Conservation (phyloP, 2,329 filamentous ascomycete genomes). For the Bipolaris gigantea region DNA sequence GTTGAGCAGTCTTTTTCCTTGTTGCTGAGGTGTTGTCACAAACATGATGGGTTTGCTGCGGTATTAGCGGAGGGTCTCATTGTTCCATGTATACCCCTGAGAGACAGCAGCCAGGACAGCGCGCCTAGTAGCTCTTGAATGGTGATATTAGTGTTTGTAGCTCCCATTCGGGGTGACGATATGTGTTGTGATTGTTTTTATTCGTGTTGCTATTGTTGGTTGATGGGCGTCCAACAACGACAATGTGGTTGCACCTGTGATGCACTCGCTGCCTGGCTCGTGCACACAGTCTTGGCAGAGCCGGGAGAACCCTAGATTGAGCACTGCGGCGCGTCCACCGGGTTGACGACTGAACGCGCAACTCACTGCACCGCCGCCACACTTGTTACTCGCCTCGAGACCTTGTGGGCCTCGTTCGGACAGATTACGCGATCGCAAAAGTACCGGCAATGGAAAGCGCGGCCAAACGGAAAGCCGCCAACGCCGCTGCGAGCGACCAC, state of each 20-base stretch:
- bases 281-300: conserved; percentile 14
- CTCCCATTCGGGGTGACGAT: not conserved
- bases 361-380: conserved; percentile 38
- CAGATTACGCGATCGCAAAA: conserved; percentile 37
- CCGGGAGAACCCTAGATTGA: conserved; percentile 14
- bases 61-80: conserved; percentile 25
- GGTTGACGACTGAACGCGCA: conserved; percentile 32
- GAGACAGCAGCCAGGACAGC: conserved; percentile 22
- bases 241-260: conserved; percentile 4
- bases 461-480: conserved; percentile 60
- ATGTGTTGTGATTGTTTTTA: not conserved
- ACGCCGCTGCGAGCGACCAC: conserved; percentile 52
- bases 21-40: conserved; percentile 12
- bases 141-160: conserved; percentile 7
- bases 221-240: conserved; percentile 2
- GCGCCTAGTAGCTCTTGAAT: conserved; percentile 16
- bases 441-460: conserved; percentile 46
- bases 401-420: conserved; percentile 20
- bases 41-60: conserved; percentile 26
- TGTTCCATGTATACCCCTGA: conserved; percentile 36
- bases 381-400: conserved; percentile 18
- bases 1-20: not conserved
- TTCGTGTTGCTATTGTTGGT: not conserved
- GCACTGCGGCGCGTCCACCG: conserved; percentile 26
- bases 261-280: conserved; percentile 2